phyloP scores from a whole-genome alignment of 2,329 filamentous ascomycete species.

The Colletotrichum brevisporum region DNA sequence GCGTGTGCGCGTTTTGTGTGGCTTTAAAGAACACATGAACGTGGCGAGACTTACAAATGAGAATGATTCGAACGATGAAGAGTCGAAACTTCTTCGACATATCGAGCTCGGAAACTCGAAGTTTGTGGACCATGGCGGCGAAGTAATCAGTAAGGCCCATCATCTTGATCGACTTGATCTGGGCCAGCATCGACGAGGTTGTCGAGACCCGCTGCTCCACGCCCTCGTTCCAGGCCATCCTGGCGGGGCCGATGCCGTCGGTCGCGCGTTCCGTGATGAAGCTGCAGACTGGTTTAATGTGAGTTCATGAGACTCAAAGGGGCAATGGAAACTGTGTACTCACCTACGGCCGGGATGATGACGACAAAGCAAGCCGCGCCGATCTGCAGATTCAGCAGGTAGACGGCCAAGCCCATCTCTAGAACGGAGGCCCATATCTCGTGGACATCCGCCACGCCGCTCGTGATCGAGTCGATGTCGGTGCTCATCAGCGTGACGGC shows the following conservation, averaged over 20 bases:
- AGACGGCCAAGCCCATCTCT: conserved; percentile 41
- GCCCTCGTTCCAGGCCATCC: conserved; percentile 47
- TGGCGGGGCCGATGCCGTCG: conserved; percentile 20
- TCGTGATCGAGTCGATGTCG: conserved; percentile 39
- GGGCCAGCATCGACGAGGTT: conserved; percentile 48
- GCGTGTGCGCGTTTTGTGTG: not conserved
- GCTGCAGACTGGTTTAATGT: conserved; percentile 4
- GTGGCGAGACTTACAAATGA: conserved; percentile 33
- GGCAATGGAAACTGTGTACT: not conserved
- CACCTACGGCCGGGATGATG: conserved; percentile 56
- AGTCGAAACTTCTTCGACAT: conserved; percentile 50
- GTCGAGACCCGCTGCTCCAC: conserved; percentile 50
- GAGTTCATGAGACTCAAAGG: not conserved
- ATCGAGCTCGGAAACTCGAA: conserved; percentile 54
- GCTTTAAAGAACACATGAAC: too few relatives aligned
- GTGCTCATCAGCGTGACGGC: conserved; percentile 41
- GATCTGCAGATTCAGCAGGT: conserved; percentile 41
- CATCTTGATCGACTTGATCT: conserved; percentile 55
- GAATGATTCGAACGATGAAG: conserved; percentile 38
- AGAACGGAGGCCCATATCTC: conserved; percentile 43
- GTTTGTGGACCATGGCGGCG: conserved; percentile 48
- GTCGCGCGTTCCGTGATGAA: conserved; percentile 21
- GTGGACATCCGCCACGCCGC: conserved; percentile 38
- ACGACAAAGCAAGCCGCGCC: conserved; percentile 44
- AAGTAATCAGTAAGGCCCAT: conserved; percentile 52